phyloP scores from a whole-genome alignment of 805 yeast genomes.

The Scheffersomyces stipitis region DNA sequence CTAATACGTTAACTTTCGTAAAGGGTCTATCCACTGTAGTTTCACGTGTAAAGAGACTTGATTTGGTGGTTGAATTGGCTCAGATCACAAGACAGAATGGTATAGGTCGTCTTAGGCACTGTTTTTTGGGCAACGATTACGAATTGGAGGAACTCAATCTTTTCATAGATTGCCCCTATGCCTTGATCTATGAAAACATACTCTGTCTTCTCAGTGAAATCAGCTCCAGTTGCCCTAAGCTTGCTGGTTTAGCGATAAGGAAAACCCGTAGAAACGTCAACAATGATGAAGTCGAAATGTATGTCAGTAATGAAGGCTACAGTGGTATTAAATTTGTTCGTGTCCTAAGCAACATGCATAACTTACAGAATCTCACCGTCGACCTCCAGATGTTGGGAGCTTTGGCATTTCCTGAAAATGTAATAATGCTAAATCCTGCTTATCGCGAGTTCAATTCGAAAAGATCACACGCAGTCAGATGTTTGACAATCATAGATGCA shows the following conservation, averaged over 20 bases:
- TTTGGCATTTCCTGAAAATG: not conserved
- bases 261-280: slow-evolving; percentile 4
- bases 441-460: not conserved
- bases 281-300: not conserved
- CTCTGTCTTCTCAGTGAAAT: slow-evolving; percentile 6
- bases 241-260: slow-evolving; percentile 9
- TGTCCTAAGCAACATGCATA: slow-evolving; percentile 2
- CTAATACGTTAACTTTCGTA: slow-evolving; percentile 12
- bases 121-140: not conserved
- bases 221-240: slow-evolving; percentile 1
- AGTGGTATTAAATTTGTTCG: slow-evolving; percentile 4
- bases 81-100: slow-evolving; percentile 4
- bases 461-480: not conserved
- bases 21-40: slow-evolving; percentile 1
- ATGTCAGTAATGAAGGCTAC: not conserved
- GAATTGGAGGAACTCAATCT: slow-evolving; percentile 11
- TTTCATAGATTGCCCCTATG: slow-evolving; percentile 13
- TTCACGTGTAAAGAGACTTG: slow-evolving; percentile 13
- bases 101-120: slow-evolving; percentile 3
- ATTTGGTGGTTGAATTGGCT: slow-evolving; percentile 15
- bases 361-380: slow-evolving; percentile 10
- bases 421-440: not conserved
- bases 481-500: slow-evolving; percentile 21
- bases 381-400: slow-evolving; percentile 14
- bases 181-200: slow-evolving; percentile 10